phyloP scores from a whole-genome alignment of 148 eudicot species.

The Camellia japonica region DNA sequence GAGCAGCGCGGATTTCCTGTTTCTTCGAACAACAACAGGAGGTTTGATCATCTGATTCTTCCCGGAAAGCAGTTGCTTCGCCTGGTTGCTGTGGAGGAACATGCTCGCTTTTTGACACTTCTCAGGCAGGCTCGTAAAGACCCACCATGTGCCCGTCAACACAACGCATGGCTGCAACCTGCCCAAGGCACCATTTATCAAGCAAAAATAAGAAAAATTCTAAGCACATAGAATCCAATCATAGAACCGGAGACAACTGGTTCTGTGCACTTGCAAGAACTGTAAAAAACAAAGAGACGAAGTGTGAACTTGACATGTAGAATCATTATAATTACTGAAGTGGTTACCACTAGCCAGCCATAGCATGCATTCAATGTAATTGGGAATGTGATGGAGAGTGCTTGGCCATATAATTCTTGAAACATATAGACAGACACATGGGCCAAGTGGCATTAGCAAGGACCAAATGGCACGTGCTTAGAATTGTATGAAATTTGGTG shows the following conservation, averaged over 20 bases:
- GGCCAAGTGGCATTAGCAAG: too few relatives aligned
- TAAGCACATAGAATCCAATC: too few relatives aligned
- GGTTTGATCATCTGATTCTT: not conserved
- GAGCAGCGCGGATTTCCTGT: not conserved
- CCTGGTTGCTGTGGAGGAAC: not conserved
- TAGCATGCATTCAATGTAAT: not conserved
- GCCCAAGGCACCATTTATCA: slow-evolving; percentile 16
- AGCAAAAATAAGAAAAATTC: not conserved
- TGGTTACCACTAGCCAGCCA: not conserved
- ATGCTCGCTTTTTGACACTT: slow-evolving; percentile 12
- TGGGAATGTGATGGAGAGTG: not conserved
- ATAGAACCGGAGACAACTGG: too few relatives aligned
- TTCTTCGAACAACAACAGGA: not conserved
- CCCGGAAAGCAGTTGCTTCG: not conserved
- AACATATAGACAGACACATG: too few relatives aligned
- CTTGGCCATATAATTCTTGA: too few relatives aligned
- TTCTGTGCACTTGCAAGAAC: too few relatives aligned
- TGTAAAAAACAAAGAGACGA: not conserved
- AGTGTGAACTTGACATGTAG: too few relatives aligned
- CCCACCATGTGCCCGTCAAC: slow-evolving; percentile 80
- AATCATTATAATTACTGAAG: not conserved
- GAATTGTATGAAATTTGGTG: too few relatives aligned
- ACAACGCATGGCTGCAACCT: slow-evolving; percentile 80
- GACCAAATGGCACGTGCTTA: too few relatives aligned
- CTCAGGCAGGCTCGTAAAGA: slow-evolving; percentile 70